Conservation (phyloP, 768 basidiomycete genomes). For the Boletellus sp. region DNA sequence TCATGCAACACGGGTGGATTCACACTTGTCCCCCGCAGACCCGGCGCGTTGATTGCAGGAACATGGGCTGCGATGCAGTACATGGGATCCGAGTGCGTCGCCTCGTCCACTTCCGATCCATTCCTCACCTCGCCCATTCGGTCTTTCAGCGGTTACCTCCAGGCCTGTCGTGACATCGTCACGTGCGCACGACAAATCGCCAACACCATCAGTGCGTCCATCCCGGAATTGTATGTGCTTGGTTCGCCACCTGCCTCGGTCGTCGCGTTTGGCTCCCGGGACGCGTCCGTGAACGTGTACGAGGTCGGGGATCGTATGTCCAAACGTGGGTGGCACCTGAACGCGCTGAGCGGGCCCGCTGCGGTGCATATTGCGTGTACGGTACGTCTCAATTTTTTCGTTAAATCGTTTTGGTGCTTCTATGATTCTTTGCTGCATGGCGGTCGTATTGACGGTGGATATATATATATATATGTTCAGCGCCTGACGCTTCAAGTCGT, state of each 20-base stretch:
- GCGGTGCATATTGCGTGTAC: constrained; percentile 94
- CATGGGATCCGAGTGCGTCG: constrained; percentile 76
- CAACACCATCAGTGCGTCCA: constrained; percentile 56
- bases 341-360: constrained; percentile 71
- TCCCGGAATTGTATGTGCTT: constrained; percentile 83
- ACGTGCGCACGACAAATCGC: constrained; percentile 67
- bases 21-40: constrained; percentile 40
- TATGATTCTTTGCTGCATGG: too few species aligned
- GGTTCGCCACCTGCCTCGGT: constrained; percentile 89
- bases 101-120: neutral
- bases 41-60: constrained; percentile 89
- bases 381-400: constrained; percentile 42
- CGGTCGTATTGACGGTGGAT: too few species aligned
- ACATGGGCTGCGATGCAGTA: constrained; percentile 97
- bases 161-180: constrained; percentile 83
- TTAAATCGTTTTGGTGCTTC: too few species aligned
- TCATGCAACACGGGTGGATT: neutral
- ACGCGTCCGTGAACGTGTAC: constrained; percentile 56
- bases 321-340: constrained; percentile 87
- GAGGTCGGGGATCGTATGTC: constrained; percentile 90
- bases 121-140: neutral
- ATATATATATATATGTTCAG: too few species aligned
- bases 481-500: constrained; percentile 73
- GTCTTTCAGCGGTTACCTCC: constrained; percentile 70
- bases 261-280: constrained; percentile 77